phyloP scores from a whole-genome alignment of 768 basidiomycete genomes.

The Macrolepiota fuliginosa region DNA sequence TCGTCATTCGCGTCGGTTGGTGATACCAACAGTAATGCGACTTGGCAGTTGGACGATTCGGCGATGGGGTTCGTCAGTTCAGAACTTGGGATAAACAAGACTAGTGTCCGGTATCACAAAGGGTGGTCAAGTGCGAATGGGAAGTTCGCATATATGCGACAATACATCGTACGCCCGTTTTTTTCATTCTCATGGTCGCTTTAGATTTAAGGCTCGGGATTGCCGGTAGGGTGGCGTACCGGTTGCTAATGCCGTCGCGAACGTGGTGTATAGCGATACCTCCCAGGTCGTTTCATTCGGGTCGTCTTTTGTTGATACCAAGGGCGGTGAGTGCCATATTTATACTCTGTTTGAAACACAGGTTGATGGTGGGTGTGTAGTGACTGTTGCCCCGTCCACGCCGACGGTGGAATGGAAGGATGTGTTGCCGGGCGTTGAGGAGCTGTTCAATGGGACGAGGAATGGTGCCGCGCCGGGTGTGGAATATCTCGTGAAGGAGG shows the following conservation, averaged over 20 bases:
- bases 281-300: conserved; percentile 28
- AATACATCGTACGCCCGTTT: not conserved
- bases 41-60: not conserved
- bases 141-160: not conserved
- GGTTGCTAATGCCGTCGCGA: conserved; percentile 34
- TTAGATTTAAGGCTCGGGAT: not conserved
- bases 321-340: conserved; percentile 19
- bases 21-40: too few species aligned
- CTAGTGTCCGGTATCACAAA: not conserved
- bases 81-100: not conserved
- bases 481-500: conserved; percentile 38
- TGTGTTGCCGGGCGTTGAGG: conserved; percentile 16
- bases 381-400: conserved; percentile 27
- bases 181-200: not conserved
- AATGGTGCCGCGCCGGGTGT: conserved; percentile 31
- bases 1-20: too few species aligned
- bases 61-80: not conserved
- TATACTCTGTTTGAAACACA: too few species aligned
- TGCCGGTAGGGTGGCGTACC: conserved; percentile 24
- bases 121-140: not conserved
- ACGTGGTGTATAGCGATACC: conserved; percentile 27
- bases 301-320: conserved; percentile 29
- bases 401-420: conserved; percentile 31
- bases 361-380: conserved; percentile 20
- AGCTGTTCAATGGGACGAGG: conserved; percentile 29